phyloP scores from a whole-genome alignment of 257 asterid genomes.

The Solanum verrucosum region DNA sequence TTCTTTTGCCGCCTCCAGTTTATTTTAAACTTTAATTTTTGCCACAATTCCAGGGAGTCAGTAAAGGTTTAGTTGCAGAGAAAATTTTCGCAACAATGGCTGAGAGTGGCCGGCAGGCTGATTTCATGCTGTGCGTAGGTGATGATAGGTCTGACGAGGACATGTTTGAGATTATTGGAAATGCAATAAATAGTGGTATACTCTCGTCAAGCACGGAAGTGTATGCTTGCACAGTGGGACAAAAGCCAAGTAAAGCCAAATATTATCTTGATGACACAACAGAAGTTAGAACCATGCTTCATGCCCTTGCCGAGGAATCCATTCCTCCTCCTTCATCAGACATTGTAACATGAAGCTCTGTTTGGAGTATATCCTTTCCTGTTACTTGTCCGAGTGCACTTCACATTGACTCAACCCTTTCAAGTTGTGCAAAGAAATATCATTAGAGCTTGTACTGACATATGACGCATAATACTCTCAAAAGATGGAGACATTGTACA shows the following conservation, averaged over 20 bases:
- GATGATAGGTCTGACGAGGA: slow-evolving; percentile 56
- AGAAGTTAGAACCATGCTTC: slow-evolving; percentile 31
- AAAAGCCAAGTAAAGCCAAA: slow-evolving; percentile 48
- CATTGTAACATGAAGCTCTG: slow-evolving; percentile 5
- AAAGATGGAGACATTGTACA: neutral
- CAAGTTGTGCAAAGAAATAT: neutral
- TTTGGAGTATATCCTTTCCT: neutral
- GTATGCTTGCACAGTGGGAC: slow-evolving; percentile 50
- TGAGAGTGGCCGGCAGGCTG: slow-evolving; percentile 24
- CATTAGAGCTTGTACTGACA: neutral
- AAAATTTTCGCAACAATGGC: slow-evolving; percentile 31
- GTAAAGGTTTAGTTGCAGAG: slow-evolving; percentile 44
- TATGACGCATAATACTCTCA: neutral
- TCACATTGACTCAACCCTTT: neutral
- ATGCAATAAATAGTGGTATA: slow-evolving; percentile 10
- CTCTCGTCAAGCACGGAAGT: slow-evolving; percentile 17
- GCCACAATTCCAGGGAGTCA: slow-evolving; percentile 28
- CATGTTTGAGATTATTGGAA: slow-evolving; percentile 42
- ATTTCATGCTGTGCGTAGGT: slow-evolving; percentile 45
- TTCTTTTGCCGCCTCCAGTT: neutral
- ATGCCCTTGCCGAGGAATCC: slow-evolving; percentile 25
- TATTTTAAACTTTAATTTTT: neutral
- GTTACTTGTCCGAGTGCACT: neutral
- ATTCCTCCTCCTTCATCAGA: slow-evolving; percentile 1
- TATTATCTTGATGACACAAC: slow-evolving; percentile 39